Evolutionary conservation across 2,329 filamentous ascomycete species (phyloP), one percentile per base, ranked within the genome.

Genomic region (Diaporthe aspalathi): DNA sequence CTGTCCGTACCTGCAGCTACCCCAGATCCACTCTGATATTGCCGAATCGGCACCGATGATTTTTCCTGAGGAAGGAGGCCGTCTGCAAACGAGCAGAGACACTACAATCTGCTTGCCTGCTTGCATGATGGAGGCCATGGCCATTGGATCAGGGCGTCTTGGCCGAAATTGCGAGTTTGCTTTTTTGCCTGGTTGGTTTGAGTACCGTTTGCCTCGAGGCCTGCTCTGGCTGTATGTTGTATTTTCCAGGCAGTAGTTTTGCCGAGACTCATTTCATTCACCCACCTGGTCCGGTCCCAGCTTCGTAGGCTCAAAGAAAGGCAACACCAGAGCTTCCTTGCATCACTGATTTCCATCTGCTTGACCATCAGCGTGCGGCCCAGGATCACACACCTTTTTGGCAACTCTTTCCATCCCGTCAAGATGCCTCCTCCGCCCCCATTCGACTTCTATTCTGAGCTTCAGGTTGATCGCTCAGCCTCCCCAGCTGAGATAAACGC

Each of bases 361-460:
- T 32, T 24, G 24, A 20, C 17, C 22, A 22, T 12, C 50, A 47
- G 49, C 24, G 24, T 8, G 24, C 12, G 43, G 35, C 8, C 12
- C 35, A 24, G 17, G 3, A 47, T 9, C 17, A 24, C 17, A 24
- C 50, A 40, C n/a, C 32, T 53, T n/a, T 22, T n/a, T 20, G 40
- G 8, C 29, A 32, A 32, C 29, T n/a, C 9, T 45, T 50, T 5
- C 24, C 17, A 47, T 20, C 65, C 22, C 24, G 40, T n/a, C 56
- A 52, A 57, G 40, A 57, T 72, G 70, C 29, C 66, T 57, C 29
- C 56, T n/a, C 40, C 32, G 17, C 49, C 40, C 14, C 47, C 45
- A 2, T 75, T 76, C 32, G 74, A 77, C 54, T 73, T 73, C 71
- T 80, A 79, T 57, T 67, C 72, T 38, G 60, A 72, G 71, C 77